Base-by-base conservation (phyloP, 768 basidiomycete genomes). In the Phaffia tasmanica region DNA sequence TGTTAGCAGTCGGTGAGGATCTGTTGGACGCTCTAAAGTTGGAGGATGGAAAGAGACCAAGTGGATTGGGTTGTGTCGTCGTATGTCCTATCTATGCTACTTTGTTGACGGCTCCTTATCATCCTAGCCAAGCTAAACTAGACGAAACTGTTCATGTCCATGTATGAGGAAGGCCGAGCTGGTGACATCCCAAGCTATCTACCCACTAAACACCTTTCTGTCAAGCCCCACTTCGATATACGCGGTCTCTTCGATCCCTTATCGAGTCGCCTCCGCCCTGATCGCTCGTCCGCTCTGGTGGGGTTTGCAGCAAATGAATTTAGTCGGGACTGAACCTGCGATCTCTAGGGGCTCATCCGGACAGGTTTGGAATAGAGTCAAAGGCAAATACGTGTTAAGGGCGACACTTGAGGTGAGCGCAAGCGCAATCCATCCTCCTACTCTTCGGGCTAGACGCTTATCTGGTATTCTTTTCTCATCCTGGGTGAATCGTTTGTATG, bases 221-320 rank as follows among this genome's bases (percentile, higher is more conserved):
- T 54, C 74, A 0, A 74, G 74, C 69, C 30, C 74, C 77, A 14
- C 59, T 76, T 23, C 67, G 72, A 32, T 70, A 72, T 48, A 65
- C 73, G 1, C 71, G 73, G 5, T 73, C 71, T 5, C 62, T 72
- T 23, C 70, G 71, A 11, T 73, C 68, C 42, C 67, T 72, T 16
- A 70, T 72, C 57, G 70, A n/a, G 56, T 69, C 19, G 67, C 61
- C 49, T 69, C 67, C 15, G 57, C 57, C 18, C 29, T 69, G n/a
- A 29, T 77, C 14, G 75, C 71, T 49, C 69, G 70, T 53, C 75
- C 77, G 19, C 67, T 76, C 14, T 77, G 74, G 74, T 77, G 75
- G 75, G 75, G 74, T 27, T 55, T 76, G 3, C 64, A 70, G 2
- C 74, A 75, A 60, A 50, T 77, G 35, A 75, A 75, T 55, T 48